These are phyloP conservation scores for Salix exigua DNA, from an alignment of 345 rosid species.

Conservation along the genomic window DNA sequence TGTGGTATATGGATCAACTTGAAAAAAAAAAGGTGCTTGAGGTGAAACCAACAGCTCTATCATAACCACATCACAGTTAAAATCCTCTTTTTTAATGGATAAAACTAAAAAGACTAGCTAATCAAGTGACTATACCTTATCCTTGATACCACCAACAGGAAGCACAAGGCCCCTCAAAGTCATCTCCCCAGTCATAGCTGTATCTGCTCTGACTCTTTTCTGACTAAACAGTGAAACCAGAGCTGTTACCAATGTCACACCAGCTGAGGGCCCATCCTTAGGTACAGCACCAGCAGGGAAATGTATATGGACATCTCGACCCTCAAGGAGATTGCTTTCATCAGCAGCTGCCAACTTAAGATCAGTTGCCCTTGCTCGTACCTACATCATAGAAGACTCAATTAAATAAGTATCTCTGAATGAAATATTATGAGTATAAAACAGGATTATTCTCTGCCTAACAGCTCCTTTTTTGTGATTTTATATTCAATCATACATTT, in stretches of 20 bases:
- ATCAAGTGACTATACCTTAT: slow-evolving; percentile 51
- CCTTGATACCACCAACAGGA: slow-evolving; percentile 98
- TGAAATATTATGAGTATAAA: background rate
- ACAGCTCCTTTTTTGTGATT: background rate
- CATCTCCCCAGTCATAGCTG: slow-evolving; percentile 99
- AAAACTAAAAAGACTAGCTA: slow-evolving; percentile 3
- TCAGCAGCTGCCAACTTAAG: slow-evolving; percentile 60
- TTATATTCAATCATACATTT: background rate
- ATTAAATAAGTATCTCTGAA: background rate
- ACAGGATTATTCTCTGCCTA: background rate
- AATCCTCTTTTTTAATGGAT: background rate
- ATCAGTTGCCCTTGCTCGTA: slow-evolving; percentile 88
- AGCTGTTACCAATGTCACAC: slow-evolving; percentile 93
- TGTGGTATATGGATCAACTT: slow-evolving; percentile 1
- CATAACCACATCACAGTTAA: background rate
- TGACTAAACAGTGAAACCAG: slow-evolving; percentile 83
- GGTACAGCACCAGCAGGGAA: slow-evolving; percentile 98
- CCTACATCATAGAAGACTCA: slow-evolving; percentile 37
- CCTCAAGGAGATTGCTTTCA: slow-evolving; percentile 69
- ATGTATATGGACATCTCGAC: slow-evolving; percentile 91
- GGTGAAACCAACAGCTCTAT: background rate
- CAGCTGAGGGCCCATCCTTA: slow-evolving; percentile 99
- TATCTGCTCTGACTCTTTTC: slow-evolving; percentile 87
- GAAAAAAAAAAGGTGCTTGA: background rate
- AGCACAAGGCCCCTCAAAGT: slow-evolving; percentile 94